These are phyloP conservation scores for Ophiostoma montium DNA, from an alignment of 2,329 filamentous ascomycete species.

Conservation along the genomic window DNA sequence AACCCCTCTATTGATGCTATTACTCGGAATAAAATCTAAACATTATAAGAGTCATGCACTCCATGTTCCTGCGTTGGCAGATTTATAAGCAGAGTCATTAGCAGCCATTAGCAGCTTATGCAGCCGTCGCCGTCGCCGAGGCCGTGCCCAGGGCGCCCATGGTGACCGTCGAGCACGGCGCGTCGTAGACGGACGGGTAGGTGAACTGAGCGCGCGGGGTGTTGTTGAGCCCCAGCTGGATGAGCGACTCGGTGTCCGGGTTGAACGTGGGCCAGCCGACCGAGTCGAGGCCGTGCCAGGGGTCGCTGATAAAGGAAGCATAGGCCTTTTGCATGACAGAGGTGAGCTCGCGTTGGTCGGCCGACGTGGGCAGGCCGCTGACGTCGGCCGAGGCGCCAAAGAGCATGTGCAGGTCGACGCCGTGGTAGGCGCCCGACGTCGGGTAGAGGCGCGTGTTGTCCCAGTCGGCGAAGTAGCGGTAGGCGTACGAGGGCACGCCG, in stretches of 20 bases:
- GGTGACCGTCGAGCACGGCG: background rate
- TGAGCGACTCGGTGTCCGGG: background rate
- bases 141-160: background rate
- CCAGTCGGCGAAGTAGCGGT: constrained; percentile 36
- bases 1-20: no score
- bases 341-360: background rate
- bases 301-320: background rate
- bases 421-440: constrained; percentile 34
- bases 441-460: constrained; percentile 28
- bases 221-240: background rate
- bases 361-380: background rate
- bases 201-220: background rate
- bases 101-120: no score
- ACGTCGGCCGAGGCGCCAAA: constrained; percentile 20
- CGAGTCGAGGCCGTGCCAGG: background rate
- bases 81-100: no score
- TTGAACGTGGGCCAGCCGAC: background rate
- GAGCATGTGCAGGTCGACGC: constrained; percentile 31
- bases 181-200: background rate
- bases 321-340: background rate
- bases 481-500: constrained; percentile 28
- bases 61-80: no score
- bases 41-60: no score
- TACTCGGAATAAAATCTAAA: no score
- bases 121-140: background rate